Percentiles rank a stretch among this genome's conserved stretches.
Conservation (phyloP, 768 basidiomycete species). For the Pulveroboletus sp. region DNA sequence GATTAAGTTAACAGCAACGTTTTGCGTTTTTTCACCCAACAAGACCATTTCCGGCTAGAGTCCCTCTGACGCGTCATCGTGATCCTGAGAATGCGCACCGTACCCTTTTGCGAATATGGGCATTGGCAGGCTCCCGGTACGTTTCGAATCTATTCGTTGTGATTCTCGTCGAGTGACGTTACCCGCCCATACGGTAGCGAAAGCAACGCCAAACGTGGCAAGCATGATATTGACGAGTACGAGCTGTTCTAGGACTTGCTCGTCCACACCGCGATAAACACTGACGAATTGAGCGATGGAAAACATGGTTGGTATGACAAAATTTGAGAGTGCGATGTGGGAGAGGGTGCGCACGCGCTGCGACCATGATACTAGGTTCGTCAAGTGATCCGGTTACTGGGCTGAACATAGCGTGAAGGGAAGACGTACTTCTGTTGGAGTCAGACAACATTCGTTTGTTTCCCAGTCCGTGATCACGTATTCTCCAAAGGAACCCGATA, state of each 20-base stretch:
- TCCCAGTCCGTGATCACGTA: conserved; percentile 1
- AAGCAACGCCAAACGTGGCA: conserved; percentile 13
- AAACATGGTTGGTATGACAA: conserved; percentile 20
- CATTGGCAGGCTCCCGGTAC: background rate
- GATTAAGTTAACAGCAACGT: no score
- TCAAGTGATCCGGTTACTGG: background rate
- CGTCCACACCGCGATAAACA: background rate
- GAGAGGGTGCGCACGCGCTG: conserved; percentile 17
- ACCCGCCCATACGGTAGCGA: conserved; percentile 9
- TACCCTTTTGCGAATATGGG: background rate
- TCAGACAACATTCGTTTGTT: background rate
- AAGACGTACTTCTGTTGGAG: background rate
- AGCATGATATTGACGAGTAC: conserved; percentile 8
- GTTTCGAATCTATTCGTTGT: background rate
- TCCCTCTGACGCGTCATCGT: no score
- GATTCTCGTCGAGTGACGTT: background rate
- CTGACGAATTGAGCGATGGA: conserved; percentile 12
- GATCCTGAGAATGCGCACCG: no score
- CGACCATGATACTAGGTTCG: background rate
- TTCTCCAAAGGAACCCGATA: conserved; percentile 11
- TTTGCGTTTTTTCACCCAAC: no score
- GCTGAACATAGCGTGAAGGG: background rate
- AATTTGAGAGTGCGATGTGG: conserved; percentile 27
- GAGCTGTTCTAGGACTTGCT: background rate
- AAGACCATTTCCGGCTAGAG: no score